Evolutionary conservation across 768 basidiomycete genomes (phyloP), one percentile per base, ranked within the genome.

Genomic region (Leccinum imitatum): DNA sequence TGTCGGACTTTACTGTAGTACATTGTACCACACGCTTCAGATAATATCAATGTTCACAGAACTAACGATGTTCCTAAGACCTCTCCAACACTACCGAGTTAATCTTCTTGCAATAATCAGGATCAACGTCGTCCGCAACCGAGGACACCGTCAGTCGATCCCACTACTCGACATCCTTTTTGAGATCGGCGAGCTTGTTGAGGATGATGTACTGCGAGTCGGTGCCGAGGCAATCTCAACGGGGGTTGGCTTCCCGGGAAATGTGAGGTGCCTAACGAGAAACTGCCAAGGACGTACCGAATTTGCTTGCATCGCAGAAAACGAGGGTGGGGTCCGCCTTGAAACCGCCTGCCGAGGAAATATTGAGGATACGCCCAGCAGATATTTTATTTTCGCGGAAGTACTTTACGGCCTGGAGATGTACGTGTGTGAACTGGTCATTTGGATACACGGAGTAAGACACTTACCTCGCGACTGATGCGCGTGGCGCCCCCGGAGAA

Each of bases 401-500:
- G 54, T 67, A 71, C 48, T 60, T 62, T 5, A 76, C 69, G 0
- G 66, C 68, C 68, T 69, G 17, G 1, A 10, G 1, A 14, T 14
- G 14, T 25, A 19, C 9, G n/a, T 15, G 3, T 48, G 14, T 15
- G 19, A 13, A 23, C 13, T 23, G 23, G 47, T 48, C 47, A 8
- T 25, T 48, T 1, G 8, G 23, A 48, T 9, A 23, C 11, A 14
- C 23, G 23, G 4, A 4, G 10, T 6, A 2, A 7, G 14, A 11
- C 4, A 44, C 60, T 17, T 6, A 67, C 75, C 62, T 69, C 68
- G 30, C 62, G 59, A 52, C 69, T 68, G 50, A 69, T 64, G 17
- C 59, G 62, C 19, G 56, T 61, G 41, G 65, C 56, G 19, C 71
- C 74, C 74, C 75, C n/a, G n/a, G n/a, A 75, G 54, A 75, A 75